Evolutionary conservation across 139 green algal genomes (phyloP).

Genomic region (Gonium pectorale): DNA sequence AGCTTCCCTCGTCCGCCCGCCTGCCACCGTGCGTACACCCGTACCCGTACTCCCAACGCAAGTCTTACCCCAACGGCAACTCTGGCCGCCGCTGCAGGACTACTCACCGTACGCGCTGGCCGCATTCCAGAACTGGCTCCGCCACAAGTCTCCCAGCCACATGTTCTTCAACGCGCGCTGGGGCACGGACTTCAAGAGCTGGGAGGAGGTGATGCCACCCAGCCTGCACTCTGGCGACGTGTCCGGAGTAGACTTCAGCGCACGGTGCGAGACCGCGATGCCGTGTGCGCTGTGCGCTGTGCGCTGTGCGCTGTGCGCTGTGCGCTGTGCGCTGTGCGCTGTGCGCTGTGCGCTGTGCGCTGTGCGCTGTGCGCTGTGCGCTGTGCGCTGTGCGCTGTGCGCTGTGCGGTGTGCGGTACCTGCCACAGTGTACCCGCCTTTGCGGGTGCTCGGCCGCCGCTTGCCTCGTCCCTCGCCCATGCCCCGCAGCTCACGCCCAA

Average conservation of each 20-base stretch:
- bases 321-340: neutral
- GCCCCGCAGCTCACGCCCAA: too few species aligned
- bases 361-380: neutral
- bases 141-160: neutral
- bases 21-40: too few species aligned
- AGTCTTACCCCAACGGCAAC: too few species aligned
- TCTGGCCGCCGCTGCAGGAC: too few species aligned
- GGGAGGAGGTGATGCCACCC: neutral
- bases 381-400: neutral
- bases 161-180: neutral
- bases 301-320: neutral
- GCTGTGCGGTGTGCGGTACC: neutral
- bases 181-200: neutral
- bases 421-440: too few species aligned
- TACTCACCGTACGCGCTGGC: neutral
- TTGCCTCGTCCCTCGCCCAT: too few species aligned
- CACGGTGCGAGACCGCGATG: neutral
- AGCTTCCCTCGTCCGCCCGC: too few species aligned
- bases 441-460: too few species aligned
- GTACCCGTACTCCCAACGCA: too few species aligned
- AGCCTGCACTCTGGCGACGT: neutral
- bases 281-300: neutral
- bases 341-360: neutral
- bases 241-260: neutral
- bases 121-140: neutral